Evolutionary conservation across 1,139 yeast genomes (phyloP).

Genomic region (Pichia inconspicua): DNA sequence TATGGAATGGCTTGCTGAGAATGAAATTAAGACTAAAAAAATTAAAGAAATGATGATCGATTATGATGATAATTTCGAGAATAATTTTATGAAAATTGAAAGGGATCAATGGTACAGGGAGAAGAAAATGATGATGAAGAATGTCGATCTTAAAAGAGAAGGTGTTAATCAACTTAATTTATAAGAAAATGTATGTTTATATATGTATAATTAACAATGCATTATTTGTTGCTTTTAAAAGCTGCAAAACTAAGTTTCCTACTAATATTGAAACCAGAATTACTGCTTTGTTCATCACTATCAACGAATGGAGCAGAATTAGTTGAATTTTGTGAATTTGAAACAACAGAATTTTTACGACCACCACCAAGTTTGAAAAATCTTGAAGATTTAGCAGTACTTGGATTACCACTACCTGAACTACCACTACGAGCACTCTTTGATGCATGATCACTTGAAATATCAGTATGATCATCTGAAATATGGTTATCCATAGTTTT

Average conservation of each 20-base stretch:
- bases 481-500: slow-evolving; percentile 5
- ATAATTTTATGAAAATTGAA: slow-evolving; percentile 66
- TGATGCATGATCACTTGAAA: neutral
- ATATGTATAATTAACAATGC: neutral
- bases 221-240: slow-evolving; percentile 14
- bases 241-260: slow-evolving; percentile 14
- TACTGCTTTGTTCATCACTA: neutral
- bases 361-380: slow-evolving; percentile 21
- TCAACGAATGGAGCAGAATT: neutral
- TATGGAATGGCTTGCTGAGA: slow-evolving; percentile 96
- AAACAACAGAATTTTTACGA: slow-evolving; percentile 8
- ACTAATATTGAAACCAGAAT: slow-evolving; percentile 4
- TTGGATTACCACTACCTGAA: neutral
- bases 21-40: slow-evolving; percentile 66
- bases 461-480: neutral
- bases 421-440: neutral
- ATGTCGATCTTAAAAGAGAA: slow-evolving; percentile 42
- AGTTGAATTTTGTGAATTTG: slow-evolving; percentile 4
- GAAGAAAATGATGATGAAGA: slow-evolving; percentile 57
- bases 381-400: slow-evolving; percentile 10
- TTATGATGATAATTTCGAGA: slow-evolving; percentile 68
- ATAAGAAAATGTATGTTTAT: too few species aligned
- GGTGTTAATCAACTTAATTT: too few species aligned
- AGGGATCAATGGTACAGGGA: slow-evolving; percentile 60
- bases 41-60: slow-evolving; percentile 53